Percentiles rank a stretch among this genome's conserved stretches.
These are phyloP conservation scores for Haberlea rhodopensis DNA, from an alignment of 257 asterid species.

Conservation along the genomic window DNA sequence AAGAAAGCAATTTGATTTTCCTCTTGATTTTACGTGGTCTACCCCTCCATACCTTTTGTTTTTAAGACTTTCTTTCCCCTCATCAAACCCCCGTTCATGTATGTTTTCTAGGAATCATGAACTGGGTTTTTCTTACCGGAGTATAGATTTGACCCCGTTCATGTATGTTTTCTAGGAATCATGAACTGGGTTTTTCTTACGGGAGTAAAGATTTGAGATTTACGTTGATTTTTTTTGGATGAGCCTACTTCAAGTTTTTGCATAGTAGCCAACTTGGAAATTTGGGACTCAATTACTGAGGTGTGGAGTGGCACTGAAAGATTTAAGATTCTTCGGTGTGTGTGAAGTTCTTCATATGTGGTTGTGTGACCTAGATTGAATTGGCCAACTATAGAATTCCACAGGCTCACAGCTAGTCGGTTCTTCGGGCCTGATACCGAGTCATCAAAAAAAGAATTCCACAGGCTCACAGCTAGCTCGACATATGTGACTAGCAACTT, in stretches of 20 bases:
- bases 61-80: neutral
- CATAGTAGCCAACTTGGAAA: neutral
- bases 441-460: too few species aligned
- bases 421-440: too few species aligned
- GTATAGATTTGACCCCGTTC: too few species aligned
- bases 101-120: too few species aligned
- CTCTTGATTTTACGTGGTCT: neutral
- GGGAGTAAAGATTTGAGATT: neutral
- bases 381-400: constrained; percentile 40
- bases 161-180: neutral
- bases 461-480: constrained; percentile 31
- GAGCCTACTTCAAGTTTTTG: constrained; percentile 22
- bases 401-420: too few species aligned
- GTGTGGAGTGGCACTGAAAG: constrained; percentile 18
- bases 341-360: constrained; percentile 22
- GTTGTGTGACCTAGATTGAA: constrained; percentile 38
- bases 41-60: neutral
- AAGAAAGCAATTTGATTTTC: neutral
- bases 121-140: too few species aligned
- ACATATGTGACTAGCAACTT: constrained; percentile 15
- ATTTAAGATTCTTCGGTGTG: constrained; percentile 17
- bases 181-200: constrained; percentile 15
- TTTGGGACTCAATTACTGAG: constrained; percentile 11
- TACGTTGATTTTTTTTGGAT: constrained; percentile 14
- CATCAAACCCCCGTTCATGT: too few species aligned